Base-by-base conservation (phyloP, 1,284 basidiomycete genomes). In the Leccinum variabile region DNA sequence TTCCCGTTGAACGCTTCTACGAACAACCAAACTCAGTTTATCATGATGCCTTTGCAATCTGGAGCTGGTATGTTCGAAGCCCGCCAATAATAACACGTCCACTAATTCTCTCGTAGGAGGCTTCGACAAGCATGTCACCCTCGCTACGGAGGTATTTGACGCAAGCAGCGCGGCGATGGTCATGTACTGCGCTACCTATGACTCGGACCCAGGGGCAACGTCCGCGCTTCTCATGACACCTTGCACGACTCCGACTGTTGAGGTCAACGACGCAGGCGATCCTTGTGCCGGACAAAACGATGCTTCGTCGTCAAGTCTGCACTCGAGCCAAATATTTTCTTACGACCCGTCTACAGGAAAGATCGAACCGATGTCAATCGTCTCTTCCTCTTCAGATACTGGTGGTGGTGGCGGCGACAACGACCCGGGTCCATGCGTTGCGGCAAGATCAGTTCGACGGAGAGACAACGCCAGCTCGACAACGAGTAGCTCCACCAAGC, bases 161-260 rank as follows among this genome's bases (percentile, higher is more conserved):
- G 73, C 78, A 30, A 56, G 67, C 11, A 63, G 68, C 9, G 79
- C 79, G 0, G 58, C 68, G 13, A 75, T 81, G 62, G 70, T 78
- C 61, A 65, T 72, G 8, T 86, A 79, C 70, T 91, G 89, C 65
- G 84, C 84, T 2, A 88, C 87, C 3, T 90, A 83, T 69, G 79
- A 89, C 65, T 78, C 83, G 4, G 74, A 79, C 46, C 85, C 86
- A 2, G 64, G 75, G 8, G 66, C 74, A 1, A 78, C 85, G 0
- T 77, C 80, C 10, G 80, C 83, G 6, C 76, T 90, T 67, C 80
- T 78, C 3, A 80, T 84, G 69, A 72, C 81, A 59, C 69, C 67
- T 13, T 90, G 87, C 67, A 59, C 66, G 41, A 57, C 64, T 16
- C 64, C 52, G 6, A 41, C 61, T 3, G 32, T 59, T 46, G 16